Base-by-base conservation (phyloP, 73 alveolate species). In the Paraurostyla sp. region DNA sequence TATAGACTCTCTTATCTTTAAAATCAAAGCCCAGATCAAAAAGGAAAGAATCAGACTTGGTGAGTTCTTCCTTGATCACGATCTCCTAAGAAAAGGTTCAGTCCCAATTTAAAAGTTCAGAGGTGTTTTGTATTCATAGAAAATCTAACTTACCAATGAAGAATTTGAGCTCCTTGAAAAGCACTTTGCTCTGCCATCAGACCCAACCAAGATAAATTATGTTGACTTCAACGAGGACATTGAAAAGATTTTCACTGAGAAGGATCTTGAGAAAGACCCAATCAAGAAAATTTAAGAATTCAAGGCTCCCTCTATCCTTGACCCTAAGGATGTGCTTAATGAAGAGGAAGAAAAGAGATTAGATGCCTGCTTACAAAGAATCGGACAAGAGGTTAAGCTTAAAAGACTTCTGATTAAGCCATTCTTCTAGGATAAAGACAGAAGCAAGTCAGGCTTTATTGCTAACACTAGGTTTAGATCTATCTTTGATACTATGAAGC, bases 191-290 rank as follows among this genome's bases (percentile, higher is more conserved):
- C 81, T 71, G 16, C 93, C 95, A 85, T 87, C 90, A 15, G 99
- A 95, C 76, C 93, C 94, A 16, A 92, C 82, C 27, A 86, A 90
- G 86, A 96, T 96, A 0, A 89, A 91, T 57, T 97, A 97, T 85
- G 95, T 95, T 20, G 87, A 62, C 33, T 97, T 97, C 91, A 92
- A 93, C 35, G 99, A 97, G 51, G 98, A 93, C 60, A 94, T 95
- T 11, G 99, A 97, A 50, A 91, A 92, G 51, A 97, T 97, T 35
- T 97, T 97, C 94, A 96, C 99, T 9, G 76, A 83, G 73, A 86
- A 96, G 87, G 97, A 94, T 43, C 94, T 97, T 36, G 99, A 97
- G 57, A 97, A 97, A 57, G 97, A 95, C 83, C 99, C 99, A 42
- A 42, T 88, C 23, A 76, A 78, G 78, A 95, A 88, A 63, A 94